phyloP scores from a whole-genome alignment of 2,329 filamentous ascomycete genomes.

The Hypoxylon sp. region DNA sequence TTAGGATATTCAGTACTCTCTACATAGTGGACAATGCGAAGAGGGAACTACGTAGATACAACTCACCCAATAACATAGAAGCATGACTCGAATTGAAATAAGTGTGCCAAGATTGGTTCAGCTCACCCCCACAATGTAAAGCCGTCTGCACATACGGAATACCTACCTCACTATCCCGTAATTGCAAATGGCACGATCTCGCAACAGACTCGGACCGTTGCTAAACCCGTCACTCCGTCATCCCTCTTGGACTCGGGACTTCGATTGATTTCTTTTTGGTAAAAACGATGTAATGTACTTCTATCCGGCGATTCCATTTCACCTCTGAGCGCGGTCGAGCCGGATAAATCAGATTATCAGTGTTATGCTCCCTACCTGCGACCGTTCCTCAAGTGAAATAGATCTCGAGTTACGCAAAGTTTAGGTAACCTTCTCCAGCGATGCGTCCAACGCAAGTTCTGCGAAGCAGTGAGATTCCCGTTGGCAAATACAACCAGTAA shows the following conservation, averaged over 20 bases:
- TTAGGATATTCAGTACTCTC: neutral
- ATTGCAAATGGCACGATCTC: conserved; percentile 17
- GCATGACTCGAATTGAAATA: conserved; percentile 12
- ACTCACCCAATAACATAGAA: conserved; percentile 4
- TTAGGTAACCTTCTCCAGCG: neutral
- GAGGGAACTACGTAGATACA: neutral
- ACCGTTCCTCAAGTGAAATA: neutral
- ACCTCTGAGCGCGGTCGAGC: neutral
- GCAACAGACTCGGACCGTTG: conserved; percentile 17
- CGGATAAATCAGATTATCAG: neutral
- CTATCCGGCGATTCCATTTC: neutral
- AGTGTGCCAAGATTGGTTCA: neutral
- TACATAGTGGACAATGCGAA: neutral
- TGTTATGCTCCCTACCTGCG: too few relatives aligned
- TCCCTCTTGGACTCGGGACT: neutral
- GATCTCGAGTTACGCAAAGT: neutral
- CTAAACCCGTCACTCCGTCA: conserved; percentile 14
- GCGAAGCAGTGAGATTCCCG: conserved; percentile 31
- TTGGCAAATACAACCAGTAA: conserved; percentile 44
- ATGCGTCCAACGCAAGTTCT: conserved; percentile 40
- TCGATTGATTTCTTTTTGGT: neutral
- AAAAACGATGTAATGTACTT: neutral
- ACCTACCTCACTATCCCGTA: too few relatives aligned
- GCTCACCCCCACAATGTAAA: conserved; percentile 31
- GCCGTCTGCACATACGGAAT: conserved; percentile 14